Evolutionary conservation across 148 eudicot genomes (phyloP), one percentile per base, ranked within the genome.

Genomic region (Camellia granthamiana): DNA sequence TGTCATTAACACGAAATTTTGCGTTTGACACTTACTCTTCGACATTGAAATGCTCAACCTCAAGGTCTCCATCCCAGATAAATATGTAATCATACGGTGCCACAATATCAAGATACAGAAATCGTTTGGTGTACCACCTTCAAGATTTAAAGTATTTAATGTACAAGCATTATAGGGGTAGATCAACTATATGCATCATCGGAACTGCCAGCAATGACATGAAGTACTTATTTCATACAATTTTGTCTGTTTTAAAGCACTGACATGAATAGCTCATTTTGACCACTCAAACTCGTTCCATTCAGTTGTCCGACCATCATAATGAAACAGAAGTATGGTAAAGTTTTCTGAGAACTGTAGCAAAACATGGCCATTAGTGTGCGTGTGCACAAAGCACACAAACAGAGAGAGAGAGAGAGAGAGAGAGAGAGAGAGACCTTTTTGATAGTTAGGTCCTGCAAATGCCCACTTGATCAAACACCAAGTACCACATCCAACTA

Each of bases 81-180:
- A 95, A 95, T 52, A 95, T 90, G 90, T 90, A 97, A 47, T 97
- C 99, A 74, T 97, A 97, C 55, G 93, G 76, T 7, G 98, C 97
- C 80, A 97, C 98, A 66, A 97, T 87, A 80, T 91, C 97, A 0
- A 98, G 99, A 85, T 94, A 97, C 70, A 97, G 87, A 78, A 97
- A 97, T 72, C 99, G 81, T 80, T 97, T 97, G 0, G 98, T 98
- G 69, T 85, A 97, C 99, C 99, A 97, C 99, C 99, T 97, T 84
- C 70, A 74, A 77, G 60, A 15, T 68, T 70, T 62, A 7, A 76
- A 30, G 52, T 14, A 69, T 73, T 76, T 12, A n/a, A 62, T 14
- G 64, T 55, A 10, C 83, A 81, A 75, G 38, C 59, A 52, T 6
- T 18, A 21, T 41, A 73, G 18, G 21, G 5, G 65, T 4, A 52